Evolutionary conservation across 352 stramenopile genomes (phyloP).

Genomic region (Blastocystis sp.): DNA sequence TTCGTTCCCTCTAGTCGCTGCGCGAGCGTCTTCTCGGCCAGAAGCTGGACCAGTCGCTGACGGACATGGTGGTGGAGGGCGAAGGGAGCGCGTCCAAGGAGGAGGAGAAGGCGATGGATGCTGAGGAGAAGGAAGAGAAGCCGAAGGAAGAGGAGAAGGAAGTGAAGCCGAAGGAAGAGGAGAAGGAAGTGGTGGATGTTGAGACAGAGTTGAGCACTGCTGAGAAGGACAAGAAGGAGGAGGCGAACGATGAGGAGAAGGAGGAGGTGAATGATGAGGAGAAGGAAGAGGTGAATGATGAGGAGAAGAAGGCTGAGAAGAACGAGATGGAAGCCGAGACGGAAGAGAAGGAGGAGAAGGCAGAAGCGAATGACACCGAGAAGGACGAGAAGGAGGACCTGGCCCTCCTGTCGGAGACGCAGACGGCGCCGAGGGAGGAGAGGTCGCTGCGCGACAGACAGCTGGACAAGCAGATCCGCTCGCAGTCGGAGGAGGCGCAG

Average conservation of each 20-base stretch:
- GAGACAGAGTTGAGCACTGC: background rate
- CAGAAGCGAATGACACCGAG: background rate
- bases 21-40: constrained; percentile 30
- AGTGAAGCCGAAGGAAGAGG: background rate
- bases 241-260: background rate
- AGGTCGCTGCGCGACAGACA: background rate
- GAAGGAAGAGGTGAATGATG: constrained; percentile 2
- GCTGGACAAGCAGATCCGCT: constrained; percentile 4
- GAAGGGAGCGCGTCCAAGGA: background rate
- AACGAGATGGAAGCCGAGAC: background rate
- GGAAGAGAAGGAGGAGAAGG: background rate
- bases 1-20: constrained; percentile 15
- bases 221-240: background rate
- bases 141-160: background rate
- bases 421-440: background rate
- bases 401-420: background rate
- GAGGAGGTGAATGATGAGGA: background rate
- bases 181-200: background rate
- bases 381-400: constrained; percentile 3
- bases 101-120: background rate
- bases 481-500: constrained; percentile 25
- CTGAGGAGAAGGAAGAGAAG: background rate
- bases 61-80: background rate
- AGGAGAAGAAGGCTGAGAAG: background rate
- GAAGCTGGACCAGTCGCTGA: constrained; percentile 15